Evolutionary conservation across 192 early-diverging fungal genomes (phyloP).

Genomic region (Rhizophagus clarus): DNA sequence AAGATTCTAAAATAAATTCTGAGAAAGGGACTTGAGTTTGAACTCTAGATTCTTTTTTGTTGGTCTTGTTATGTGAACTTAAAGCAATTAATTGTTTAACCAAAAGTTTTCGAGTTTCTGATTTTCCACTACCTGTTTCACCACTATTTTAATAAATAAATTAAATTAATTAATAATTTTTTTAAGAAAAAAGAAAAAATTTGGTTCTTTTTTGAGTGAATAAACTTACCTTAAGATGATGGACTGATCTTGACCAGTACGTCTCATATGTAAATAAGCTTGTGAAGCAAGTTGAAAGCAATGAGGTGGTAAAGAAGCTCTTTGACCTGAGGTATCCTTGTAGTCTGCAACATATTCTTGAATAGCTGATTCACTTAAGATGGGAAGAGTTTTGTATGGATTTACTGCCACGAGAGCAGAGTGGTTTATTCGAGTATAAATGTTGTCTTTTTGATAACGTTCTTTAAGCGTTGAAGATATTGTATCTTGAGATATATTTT

Average conservation of each 20-base stretch:
- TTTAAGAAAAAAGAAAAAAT: neutral
- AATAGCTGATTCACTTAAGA: constrained; percentile 58
- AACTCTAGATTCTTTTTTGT: constrained; percentile 68
- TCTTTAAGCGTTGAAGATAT: constrained; percentile 50
- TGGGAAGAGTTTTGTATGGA: constrained; percentile 57
- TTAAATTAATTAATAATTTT: neutral
- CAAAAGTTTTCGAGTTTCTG: constrained; percentile 68
- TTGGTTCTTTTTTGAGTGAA: neutral
- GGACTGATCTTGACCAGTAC: constrained; percentile 87
- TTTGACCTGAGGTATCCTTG: constrained; percentile 59
- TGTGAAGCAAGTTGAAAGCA: constrained; percentile 82
- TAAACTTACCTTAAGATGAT: constrained; percentile 81
- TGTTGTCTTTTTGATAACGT: constrained; percentile 56
- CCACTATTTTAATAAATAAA: constrained; percentile 54
- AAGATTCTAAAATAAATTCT: constrained; percentile 78
- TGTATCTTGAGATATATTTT: constrained; percentile 35
- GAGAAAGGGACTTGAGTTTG: constrained; percentile 72
- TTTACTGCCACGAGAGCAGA: constrained; percentile 74
- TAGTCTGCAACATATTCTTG: constrained; percentile 78
- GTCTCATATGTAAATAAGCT: constrained; percentile 86
- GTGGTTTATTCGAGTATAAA: constrained; percentile 71
- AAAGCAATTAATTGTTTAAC: constrained; percentile 70
- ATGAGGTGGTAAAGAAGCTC: constrained; percentile 67
- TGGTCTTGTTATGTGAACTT: constrained; percentile 65
- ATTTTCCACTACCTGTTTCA: constrained; percentile 87